A percentile compares a stretch with the other conserved stretches of the same genome.
Evolutionary conservation across 345 rosid genomes (phyloP).

Genomic region (Brassica napus): DNA sequence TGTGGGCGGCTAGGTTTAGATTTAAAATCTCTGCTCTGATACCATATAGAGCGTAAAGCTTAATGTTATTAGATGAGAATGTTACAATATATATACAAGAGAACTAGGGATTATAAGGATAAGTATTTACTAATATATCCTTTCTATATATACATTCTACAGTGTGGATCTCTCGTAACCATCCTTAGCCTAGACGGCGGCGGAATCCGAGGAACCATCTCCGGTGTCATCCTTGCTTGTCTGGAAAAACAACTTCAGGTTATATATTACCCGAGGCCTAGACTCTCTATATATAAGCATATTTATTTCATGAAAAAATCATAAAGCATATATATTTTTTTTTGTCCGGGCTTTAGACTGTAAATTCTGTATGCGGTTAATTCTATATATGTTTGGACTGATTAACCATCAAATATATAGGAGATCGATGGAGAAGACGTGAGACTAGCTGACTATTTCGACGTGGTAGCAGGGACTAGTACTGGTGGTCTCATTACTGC

Average conservation of each 20-base stretch:
- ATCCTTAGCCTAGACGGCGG: constrained; percentile 81
- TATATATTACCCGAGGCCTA: background rate
- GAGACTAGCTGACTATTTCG: constrained; percentile 74
- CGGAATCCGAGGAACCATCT: constrained; percentile 65
- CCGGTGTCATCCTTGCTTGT: constrained; percentile 59
- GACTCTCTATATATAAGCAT: background rate
- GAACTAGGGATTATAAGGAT: too few relatives aligned
- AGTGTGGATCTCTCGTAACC: constrained; percentile 60
- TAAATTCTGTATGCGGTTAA: too few relatives aligned
- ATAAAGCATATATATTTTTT: background rate
- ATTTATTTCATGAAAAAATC: background rate
- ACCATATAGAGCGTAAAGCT: too few relatives aligned
- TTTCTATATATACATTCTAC: too few relatives aligned
- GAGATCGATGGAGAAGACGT: constrained; percentile 56
- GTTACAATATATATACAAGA: too few relatives aligned
- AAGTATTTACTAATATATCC: too few relatives aligned
- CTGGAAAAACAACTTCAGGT: constrained; percentile 88
- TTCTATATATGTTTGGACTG: background rate
- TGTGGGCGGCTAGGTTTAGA: too few relatives aligned
- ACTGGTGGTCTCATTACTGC: constrained; percentile 72
- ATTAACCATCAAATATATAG: constrained; percentile 26
- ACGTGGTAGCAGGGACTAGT: constrained; percentile 71
- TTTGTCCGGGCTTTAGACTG: too few relatives aligned
- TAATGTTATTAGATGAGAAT: too few relatives aligned
- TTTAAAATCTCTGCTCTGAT: too few relatives aligned